A percentile compares a stretch with the other conserved stretches of the same genome.
These are phyloP conservation scores for Penicillium canariense DNA, from an alignment of 495 filamentous ascomycete species.

Conservation along the genomic window DNA sequence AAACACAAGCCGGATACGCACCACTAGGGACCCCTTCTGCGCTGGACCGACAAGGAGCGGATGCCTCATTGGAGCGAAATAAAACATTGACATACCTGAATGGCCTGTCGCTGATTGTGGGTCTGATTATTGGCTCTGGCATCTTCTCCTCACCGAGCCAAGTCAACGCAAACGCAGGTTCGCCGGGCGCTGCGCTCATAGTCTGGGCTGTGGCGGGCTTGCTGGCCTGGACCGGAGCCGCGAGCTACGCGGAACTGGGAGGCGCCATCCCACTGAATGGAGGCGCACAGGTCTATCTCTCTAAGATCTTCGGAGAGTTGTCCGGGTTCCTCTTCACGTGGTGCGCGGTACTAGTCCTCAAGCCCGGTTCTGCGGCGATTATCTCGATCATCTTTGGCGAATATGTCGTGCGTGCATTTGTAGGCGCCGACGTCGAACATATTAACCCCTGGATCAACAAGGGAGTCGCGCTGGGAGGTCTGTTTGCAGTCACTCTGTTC, in stretches of 20 bases:
- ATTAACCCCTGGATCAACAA: conserved; percentile 88
- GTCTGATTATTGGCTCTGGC: conserved; percentile 93
- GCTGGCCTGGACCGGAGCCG: conserved; percentile 93
- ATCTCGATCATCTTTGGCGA: conserved; percentile 98
- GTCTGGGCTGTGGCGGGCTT: conserved; percentile 89
- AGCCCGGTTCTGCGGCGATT: conserved; percentile 90
- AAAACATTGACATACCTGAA: conserved; percentile 95
- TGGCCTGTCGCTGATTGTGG: conserved; percentile 84
- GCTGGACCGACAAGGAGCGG: conserved; percentile 46
- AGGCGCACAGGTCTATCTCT: conserved; percentile 86
- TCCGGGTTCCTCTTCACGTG: conserved; percentile 92
- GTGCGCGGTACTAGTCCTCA: conserved; percentile 91
- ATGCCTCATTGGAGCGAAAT: conserved; percentile 79
- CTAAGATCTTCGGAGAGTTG: conserved; percentile 93
- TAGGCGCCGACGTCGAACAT: conserved; percentile 75
- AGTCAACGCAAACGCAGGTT: conserved; percentile 89
- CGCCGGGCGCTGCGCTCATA: conserved; percentile 84
- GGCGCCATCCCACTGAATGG: conserved; percentile 96
- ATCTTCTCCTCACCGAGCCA: conserved; percentile 95
- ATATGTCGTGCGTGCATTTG: conserved; percentile 82
- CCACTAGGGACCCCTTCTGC: conserved; percentile 70
- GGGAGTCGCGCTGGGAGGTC: conserved; percentile 72
- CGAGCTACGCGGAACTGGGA: conserved; percentile 93
- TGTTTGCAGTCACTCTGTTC: conserved; percentile 72
- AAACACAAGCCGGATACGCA: conserved; percentile 77